These are phyloP conservation scores for Aspergillus campestris DNA, from an alignment of 495 filamentous ascomycete species.

Conservation along the genomic window DNA sequence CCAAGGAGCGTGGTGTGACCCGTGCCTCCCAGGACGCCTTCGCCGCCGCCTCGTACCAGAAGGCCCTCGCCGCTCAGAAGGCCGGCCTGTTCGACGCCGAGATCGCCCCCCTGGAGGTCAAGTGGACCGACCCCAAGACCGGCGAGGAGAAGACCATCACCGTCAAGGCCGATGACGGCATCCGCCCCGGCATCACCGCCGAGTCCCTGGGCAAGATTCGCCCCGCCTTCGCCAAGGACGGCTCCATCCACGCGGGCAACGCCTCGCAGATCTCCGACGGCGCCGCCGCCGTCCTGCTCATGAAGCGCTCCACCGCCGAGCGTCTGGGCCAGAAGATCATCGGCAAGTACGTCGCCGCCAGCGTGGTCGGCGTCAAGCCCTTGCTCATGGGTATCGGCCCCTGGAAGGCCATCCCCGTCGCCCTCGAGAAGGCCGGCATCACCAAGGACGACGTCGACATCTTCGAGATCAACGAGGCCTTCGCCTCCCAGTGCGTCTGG, in stretches of 20 bases:
- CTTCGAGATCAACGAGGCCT: conserved; percentile 99
- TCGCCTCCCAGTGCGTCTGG: conserved; percentile 90
- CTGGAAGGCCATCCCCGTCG: conserved; percentile 92
- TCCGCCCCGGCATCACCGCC: conserved; percentile 75
- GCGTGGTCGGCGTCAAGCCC: conserved; percentile 82
- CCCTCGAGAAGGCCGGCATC: conserved; percentile 77
- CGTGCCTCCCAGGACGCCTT: conserved; percentile 78
- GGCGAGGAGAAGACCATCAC: conserved; percentile 77
- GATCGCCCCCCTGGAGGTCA: conserved; percentile 78
- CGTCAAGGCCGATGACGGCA: conserved; percentile 80
- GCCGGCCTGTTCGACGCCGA: conserved; percentile 88
- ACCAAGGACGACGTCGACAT: conserved; percentile 89
- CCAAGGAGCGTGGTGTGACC: conserved; percentile 65
- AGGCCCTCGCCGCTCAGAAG: conserved; percentile 78
- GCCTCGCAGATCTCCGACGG: conserved; percentile 93
- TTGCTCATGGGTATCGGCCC: conserved; percentile 94
- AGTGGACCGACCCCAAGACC: conserved; percentile 81
- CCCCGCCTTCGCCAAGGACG: conserved; percentile 85
- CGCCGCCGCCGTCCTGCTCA: conserved; percentile 88
- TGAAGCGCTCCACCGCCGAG: conserved; percentile 90
- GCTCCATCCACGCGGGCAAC: conserved; percentile 92
- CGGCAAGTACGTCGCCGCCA: conserved; percentile 79
- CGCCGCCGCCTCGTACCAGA: conserved; percentile 81
- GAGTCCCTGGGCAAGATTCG: conserved; percentile 85
- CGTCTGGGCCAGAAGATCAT: conserved; percentile 79